Base-by-base conservation (phyloP, 163 green algal genomes). In the Smithsoniella earleae region DNA sequence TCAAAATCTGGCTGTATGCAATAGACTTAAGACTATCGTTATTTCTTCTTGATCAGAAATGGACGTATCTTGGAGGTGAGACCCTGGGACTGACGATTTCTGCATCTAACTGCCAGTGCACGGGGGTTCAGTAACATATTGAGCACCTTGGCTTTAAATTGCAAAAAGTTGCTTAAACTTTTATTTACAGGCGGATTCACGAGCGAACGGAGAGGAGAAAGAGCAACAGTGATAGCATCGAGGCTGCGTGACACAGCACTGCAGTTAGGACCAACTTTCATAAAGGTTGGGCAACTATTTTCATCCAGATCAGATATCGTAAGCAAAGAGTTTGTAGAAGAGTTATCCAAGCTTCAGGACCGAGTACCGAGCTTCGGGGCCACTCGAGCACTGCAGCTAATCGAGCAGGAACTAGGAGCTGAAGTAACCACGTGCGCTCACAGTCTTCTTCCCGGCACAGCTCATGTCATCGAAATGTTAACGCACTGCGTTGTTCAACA, bases 251-350 rank as follows among this genome's bases (percentile, higher is more conserved):
- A 82, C 58, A 81, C 27, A 8, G 73, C 80, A 31, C 66, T 84
- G 46, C 75, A 78, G 55, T 73, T 84, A n/a, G 79, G 79, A 31
- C 79, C 79, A 18, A 84, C 79, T 27, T 84, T 84, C 75, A 84
- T 84, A 77, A 84, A 84, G 78, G 44, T 84, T 33, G 79, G 62
- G 44, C 79, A 84, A 36, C 64, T 82, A 13, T 79, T 74, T 45
- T 84, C 78, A 3, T 76, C 79, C 34, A 66, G 79, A 44, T 79
- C 78, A 13, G 79, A 84, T 58, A 38, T 84, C 36, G 33, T 84
- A 20, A 62, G 78, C 2, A 33, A 44, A 38, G 79, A 84, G 65
- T 81, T 84, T 46, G 79, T 84, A 13, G 65, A 81, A 33, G 79
- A 84, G 73, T 73, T 84, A 31, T 75, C 66, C 37, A 80, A 83